Percentiles rank a stretch among this genome's conserved stretches.
phyloP scores from a whole-genome alignment of 371 early-diverging fungal species.

The Dipsacomyces acuminosporus region DNA sequence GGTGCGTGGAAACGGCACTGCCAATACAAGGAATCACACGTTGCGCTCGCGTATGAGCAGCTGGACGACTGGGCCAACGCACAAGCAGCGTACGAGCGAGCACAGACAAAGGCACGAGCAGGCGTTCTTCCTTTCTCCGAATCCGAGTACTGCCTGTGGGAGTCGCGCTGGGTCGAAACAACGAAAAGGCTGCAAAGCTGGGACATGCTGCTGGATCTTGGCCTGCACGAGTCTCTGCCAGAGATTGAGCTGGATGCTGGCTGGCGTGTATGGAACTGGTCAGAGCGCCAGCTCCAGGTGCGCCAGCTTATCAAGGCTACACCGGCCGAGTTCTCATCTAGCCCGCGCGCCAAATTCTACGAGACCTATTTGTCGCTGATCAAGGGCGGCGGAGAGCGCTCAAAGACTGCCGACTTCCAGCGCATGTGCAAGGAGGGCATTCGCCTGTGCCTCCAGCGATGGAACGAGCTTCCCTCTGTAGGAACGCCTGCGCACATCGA shows the following conservation, averaged over 20 bases:
- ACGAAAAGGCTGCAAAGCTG: constrained; percentile 96
- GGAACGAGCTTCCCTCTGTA: constrained; percentile 79
- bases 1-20: constrained; percentile 93
- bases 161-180: constrained; percentile 93
- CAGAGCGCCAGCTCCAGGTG: constrained; percentile 43
- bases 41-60: constrained; percentile 95
- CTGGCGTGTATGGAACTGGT: constrained; percentile 92
- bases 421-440: constrained; percentile 84
- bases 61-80: constrained; percentile 91
- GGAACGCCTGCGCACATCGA: constrained; percentile 83
- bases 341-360: constrained; percentile 74
- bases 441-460: constrained; percentile 75
- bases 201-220: constrained; percentile 94
- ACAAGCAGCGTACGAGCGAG: constrained; percentile 88
- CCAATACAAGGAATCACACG: constrained; percentile 90
- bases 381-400: constrained; percentile 62
- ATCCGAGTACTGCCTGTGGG: constrained; percentile 96
- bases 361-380: constrained; percentile 79
- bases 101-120: constrained; percentile 87
- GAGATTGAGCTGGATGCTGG: constrained; percentile 83
- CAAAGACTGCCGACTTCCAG: constrained; percentile 64
- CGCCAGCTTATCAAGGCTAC: constrained; percentile 57
- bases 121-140: constrained; percentile 90
- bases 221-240: constrained; percentile 80
- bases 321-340: constrained; percentile 48